Percentiles rank a stretch among this genome's conserved stretches.
These are phyloP conservation scores for Neofusicoccum umdonicola DNA, from an alignment of 2,329 filamentous ascomycete genomes.

Conservation along the genomic window DNA sequence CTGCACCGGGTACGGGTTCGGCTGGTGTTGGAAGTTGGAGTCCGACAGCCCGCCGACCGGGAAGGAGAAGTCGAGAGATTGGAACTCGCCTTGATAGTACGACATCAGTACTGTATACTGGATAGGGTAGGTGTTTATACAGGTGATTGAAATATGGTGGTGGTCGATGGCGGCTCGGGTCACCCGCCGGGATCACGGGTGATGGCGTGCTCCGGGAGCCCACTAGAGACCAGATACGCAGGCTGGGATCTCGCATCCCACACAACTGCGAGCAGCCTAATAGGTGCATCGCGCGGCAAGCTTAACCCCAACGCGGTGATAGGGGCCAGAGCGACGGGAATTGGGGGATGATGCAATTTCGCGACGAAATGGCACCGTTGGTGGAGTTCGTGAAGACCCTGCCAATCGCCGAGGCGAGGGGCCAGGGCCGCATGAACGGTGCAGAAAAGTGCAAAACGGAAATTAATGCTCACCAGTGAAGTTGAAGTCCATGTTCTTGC, in stretches of 20 bases:
- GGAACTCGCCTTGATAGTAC: constrained; percentile 41
- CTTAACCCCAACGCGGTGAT: constrained; percentile 12
- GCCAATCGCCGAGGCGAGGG: constrained; percentile 18
- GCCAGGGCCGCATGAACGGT: constrained; percentile 16
- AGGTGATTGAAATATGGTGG: constrained; percentile 16
- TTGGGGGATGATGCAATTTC: constrained; percentile 13
- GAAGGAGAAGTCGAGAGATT: constrained; percentile 48
- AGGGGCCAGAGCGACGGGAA: constrained; percentile 12
- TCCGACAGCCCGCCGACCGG: constrained; percentile 30
- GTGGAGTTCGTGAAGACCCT: background rate
- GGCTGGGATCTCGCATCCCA: constrained; percentile 17
- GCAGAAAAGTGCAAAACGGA: constrained; percentile 17
- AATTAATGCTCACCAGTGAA: constrained; percentile 32
- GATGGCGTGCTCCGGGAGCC: constrained; percentile 37
- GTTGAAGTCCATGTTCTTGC: constrained; percentile 33
- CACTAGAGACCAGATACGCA: constrained; percentile 11
- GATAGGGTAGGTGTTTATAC: constrained; percentile 7
- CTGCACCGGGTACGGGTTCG: constrained; percentile 24
- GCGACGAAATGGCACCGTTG: constrained; percentile 11
- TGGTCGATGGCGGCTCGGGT: constrained; percentile 9
- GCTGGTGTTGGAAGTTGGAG: constrained; percentile 27
- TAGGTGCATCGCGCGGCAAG: constrained; percentile 15
- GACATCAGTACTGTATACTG: constrained; percentile 15
- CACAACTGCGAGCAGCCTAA: constrained; percentile 13
- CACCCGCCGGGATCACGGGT: constrained; percentile 21